phyloP scores from a whole-genome alignment of 2,329 filamentous ascomycete genomes.

The Cephalotrichum gorgonifer region DNA sequence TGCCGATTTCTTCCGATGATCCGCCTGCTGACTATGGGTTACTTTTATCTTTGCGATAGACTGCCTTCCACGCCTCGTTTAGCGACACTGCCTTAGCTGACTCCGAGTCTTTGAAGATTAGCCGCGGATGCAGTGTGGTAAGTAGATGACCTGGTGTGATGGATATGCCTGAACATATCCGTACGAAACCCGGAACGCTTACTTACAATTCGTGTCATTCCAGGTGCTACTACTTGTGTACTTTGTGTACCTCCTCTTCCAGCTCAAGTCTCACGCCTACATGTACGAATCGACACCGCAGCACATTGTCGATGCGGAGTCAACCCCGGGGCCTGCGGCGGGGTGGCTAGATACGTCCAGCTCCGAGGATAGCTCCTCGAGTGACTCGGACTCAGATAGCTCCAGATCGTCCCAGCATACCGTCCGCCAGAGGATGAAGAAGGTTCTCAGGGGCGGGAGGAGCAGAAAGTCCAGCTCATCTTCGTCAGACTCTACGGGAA shows the following conservation, averaged over 20 bases:
- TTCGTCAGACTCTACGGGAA: slow-evolving; percentile 46
- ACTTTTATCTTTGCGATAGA: slow-evolving; percentile 31
- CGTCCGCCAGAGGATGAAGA: slow-evolving; percentile 64
- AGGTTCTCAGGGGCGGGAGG: slow-evolving; percentile 60
- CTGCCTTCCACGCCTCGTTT: slow-evolving; percentile 88
- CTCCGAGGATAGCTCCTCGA: slow-evolving; percentile 41
- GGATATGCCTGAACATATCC: background rate
- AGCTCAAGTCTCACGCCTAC: slow-evolving; percentile 85
- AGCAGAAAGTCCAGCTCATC: slow-evolving; percentile 69
- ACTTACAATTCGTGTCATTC: background rate
- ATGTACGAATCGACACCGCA: slow-evolving; percentile 90
- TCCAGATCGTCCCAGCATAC: slow-evolving; percentile 37
- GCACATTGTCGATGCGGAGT: slow-evolving; percentile 85
- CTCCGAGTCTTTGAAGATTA: slow-evolving; percentile 66
- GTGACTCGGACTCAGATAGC: slow-evolving; percentile 38
- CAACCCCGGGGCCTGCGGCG: slow-evolving; percentile 72
- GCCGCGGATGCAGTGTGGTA: slow-evolving; percentile 79
- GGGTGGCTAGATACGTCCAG: slow-evolving; percentile 69
- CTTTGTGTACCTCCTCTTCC: slow-evolving; percentile 74
- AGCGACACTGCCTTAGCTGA: slow-evolving; percentile 52
- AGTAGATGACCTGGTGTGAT: slow-evolving; percentile 17
- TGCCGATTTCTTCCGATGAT: background rate
- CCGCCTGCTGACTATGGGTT: background rate
- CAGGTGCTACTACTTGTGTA: slow-evolving; percentile 74
- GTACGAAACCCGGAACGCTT: background rate